Evolutionary conservation across 164 flowering plant species (phyloP).

Genomic region (Magnolia officinalis): DNA sequence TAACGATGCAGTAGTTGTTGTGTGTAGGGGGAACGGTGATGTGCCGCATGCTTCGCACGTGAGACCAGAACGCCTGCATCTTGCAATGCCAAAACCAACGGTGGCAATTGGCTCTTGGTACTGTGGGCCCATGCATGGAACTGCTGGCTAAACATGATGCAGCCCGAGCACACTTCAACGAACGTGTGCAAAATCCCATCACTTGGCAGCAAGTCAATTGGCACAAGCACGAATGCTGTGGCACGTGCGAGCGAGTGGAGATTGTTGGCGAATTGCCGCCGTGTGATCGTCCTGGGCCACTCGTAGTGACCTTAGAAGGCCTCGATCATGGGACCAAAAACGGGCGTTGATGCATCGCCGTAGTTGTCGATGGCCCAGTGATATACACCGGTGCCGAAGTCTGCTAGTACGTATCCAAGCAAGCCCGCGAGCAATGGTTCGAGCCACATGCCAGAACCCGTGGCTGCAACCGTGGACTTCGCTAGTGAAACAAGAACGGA

Average conservation of each 20-base stretch:
- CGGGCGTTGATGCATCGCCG: slow-evolving; percentile 59
- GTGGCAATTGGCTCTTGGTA: slow-evolving; percentile 64
- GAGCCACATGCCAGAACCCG: slow-evolving; percentile 26
- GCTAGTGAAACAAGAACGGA: slow-evolving; percentile 49
- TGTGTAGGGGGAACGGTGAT: slow-evolving; percentile 75
- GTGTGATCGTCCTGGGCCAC: slow-evolving; percentile 79
- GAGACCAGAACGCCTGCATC: slow-evolving; percentile 70
- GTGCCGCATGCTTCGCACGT: slow-evolving; percentile 57
- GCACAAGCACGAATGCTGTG: slow-evolving; percentile 51
- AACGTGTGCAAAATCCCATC: slow-evolving; percentile 48
- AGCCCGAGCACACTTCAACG: slow-evolving; percentile 49
- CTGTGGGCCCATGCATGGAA: slow-evolving; percentile 96
- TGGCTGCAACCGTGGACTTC: no score
- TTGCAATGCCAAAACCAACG: slow-evolving; percentile 61
- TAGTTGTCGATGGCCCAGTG: slow-evolving; percentile 96
- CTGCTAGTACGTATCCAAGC: slow-evolving; percentile 66
- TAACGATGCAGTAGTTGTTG: slow-evolving; percentile 86
- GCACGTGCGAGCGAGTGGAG: slow-evolving; percentile 58
- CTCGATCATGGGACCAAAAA: slow-evolving; percentile 72
- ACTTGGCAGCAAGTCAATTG: slow-evolving; percentile 34
- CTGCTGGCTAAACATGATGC: slow-evolving; percentile 91
- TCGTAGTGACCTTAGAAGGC: slow-evolving; percentile 85
- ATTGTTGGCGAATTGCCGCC: slow-evolving; percentile 78
- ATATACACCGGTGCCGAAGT: slow-evolving; percentile 81
- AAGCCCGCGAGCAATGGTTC: slow-evolving; percentile 59